Base-by-base conservation (phyloP, 805 yeast genomes). In the Ogataea thermomethanolica region DNA sequence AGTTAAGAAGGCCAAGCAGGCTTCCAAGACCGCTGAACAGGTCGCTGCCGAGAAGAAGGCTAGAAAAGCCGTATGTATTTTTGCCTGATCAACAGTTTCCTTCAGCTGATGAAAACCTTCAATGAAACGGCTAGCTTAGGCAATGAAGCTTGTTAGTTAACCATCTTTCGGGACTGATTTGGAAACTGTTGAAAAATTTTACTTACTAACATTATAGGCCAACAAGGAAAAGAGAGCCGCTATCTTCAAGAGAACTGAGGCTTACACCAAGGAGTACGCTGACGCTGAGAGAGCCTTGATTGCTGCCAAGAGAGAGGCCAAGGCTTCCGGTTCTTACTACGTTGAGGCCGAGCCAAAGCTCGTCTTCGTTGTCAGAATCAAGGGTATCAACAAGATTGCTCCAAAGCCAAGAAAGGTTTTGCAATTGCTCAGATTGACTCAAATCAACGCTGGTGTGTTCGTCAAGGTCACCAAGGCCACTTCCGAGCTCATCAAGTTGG, bases 371-470 rank as follows among this genome's bases (percentile, higher is more conserved):
- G 81, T 90, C 72, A 88, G 98, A 84, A 90, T 90, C 83, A 90
- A 90, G 91, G 97, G 97, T 90, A 87, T 90, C 73, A 85, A 78
- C 90, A 90, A 89, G 84, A 88, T 90, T 64, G 86, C 96, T 67
- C 96, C 97, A 67, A 90, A 90, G 84, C 96, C 96, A 81, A 89
- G 96, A 86, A 90, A 90, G 86, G 95, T 90, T 64, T 73, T 88
- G 71, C 96, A 84, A 76, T 81, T 89, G 69, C 78, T 87, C 72
- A 84, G 96, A 80, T 81, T 88, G 73, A 78, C 81, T 69, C 95
- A 86, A 78, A 85, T 88, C 73, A 88, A 88, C 80, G 78, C 93
- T 64, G 96, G 91, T 81, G 93, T 85, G 55, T 88, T 88, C 67
- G 95, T 88, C 67, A 88, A 84, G 74, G 82, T 88, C 63, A 88